phyloP scores from a whole-genome alignment of 768 basidiomycete genomes.

The Boletus edulis region DNA sequence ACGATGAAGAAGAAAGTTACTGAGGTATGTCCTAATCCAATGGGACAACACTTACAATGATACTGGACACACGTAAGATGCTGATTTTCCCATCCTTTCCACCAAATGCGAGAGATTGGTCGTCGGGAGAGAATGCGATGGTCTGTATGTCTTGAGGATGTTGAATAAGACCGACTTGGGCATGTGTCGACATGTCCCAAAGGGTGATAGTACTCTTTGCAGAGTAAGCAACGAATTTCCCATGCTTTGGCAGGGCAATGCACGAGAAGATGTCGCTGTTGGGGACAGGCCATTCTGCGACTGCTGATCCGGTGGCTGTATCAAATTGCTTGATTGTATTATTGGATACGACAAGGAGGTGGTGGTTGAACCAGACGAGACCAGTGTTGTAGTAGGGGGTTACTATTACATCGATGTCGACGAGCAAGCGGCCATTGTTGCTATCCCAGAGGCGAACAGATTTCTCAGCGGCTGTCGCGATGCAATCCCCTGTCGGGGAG shows the following conservation, averaged over 20 bases:
- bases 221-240: background rate
- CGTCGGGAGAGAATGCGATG: background rate
- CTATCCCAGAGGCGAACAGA: too few species aligned
- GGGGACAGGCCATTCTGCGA: background rate
- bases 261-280: background rate
- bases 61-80: background rate
- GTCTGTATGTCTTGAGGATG: background rate
- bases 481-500: too few species aligned
- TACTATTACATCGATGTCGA: too few species aligned
- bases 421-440: too few species aligned
- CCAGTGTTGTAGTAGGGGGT: too few species aligned
- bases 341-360: too few species aligned
- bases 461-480: too few species aligned
- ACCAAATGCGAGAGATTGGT: background rate
- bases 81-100: background rate
- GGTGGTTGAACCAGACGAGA: too few species aligned
- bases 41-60: background rate
- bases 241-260: background rate
- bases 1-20: background rate
- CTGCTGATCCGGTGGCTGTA: background rate
- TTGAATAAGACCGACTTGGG: background rate
- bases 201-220: background rate
- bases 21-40: background rate
- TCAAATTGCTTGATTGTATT: background rate
- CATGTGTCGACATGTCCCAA: background rate